Base-by-base conservation (phyloP, 176 grass and related monocot species). In the Dactylis glomerata region DNA sequence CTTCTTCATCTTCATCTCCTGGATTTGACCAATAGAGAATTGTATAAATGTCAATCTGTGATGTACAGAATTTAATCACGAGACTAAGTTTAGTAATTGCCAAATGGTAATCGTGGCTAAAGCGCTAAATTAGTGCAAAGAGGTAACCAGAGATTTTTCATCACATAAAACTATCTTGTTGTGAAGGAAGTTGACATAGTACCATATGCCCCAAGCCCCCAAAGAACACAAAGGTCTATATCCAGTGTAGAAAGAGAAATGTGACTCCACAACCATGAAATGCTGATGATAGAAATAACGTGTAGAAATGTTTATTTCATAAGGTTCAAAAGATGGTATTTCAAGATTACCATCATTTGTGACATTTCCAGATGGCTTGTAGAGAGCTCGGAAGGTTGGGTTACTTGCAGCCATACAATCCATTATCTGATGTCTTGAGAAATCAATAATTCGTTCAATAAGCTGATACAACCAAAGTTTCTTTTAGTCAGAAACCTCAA, bases 371-470 rank as follows among this genome's bases (percentile, higher is more conserved):
- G 78, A 86, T 92, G 93, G 91, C 84, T 94, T 99, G 82, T 96
- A 82, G 75, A 94, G 81, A 92, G 82, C 87, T 68, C 86, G 88
- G 54, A 91, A 93, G 31, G 88, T 85, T 49, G 97, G 93, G 84
- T 94, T 96, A 81, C 92, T 96, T 70, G 92, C 93, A 87, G 93
- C 86, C 49, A 99, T 96, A 82, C 94, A 94, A 81, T 88, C 92
- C 72, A 85, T 94, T 67, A 99, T 96, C 79, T 96, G 97, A 92
- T 94, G 90, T 76, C 92, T 94, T 79, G 92, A 91, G 75, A 96
- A 92, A 94, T 99, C 97, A 87, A 99, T 68, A 88, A 99, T 99
- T 83, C 90, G 85, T 87, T 99, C 97, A 78, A 99, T 99, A 82
- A 94, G 86, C 97, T 99, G 91, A 78, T 52, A 86, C 55, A 73